phyloP scores from a whole-genome alignment of 345 rosid species.

The Kandelia obovata region DNA sequence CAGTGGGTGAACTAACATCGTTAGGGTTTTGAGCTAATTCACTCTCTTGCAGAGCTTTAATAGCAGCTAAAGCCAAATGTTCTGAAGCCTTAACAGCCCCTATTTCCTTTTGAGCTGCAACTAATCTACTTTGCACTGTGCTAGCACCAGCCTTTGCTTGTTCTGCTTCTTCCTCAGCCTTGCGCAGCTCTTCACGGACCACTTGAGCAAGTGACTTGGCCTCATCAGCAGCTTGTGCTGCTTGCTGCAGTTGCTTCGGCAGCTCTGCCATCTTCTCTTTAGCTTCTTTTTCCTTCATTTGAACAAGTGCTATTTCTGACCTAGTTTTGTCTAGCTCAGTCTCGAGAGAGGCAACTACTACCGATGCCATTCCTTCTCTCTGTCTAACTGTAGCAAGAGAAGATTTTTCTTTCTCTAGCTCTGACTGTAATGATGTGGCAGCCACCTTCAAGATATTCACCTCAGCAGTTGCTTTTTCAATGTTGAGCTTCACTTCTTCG shows the following conservation, averaged over 20 bases:
- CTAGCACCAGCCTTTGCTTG: slow-evolving; percentile 77
- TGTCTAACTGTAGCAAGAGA: slow-evolving; percentile 56
- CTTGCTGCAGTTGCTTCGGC: slow-evolving; percentile 72
- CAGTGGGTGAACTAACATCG: slow-evolving; percentile 42
- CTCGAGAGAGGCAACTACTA: slow-evolving; percentile 70
- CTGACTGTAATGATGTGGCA: slow-evolving; percentile 54
- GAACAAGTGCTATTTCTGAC: slow-evolving; percentile 51
- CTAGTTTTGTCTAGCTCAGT: slow-evolving; percentile 65
- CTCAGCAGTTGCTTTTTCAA: slow-evolving; percentile 73
- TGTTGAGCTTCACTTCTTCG: slow-evolving; percentile 68
- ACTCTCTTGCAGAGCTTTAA: slow-evolving; percentile 83
- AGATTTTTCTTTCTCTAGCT: slow-evolving; percentile 63
- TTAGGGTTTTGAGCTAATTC: slow-evolving; percentile 44
- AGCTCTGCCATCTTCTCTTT: slow-evolving; percentile 56
- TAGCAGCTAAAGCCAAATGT: slow-evolving; percentile 72
- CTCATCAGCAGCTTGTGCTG: slow-evolving; percentile 73
- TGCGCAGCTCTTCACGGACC: slow-evolving; percentile 70
- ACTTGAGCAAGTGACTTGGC: slow-evolving; percentile 59
- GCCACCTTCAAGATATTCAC: slow-evolving; percentile 68
- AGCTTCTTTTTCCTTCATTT: slow-evolving; percentile 63
- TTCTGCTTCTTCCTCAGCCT: slow-evolving; percentile 77
- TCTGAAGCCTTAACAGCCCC: slow-evolving; percentile 87
- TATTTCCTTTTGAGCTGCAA: slow-evolving; percentile 76
- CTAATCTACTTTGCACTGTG: slow-evolving; percentile 61
- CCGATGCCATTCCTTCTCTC: slow-evolving; percentile 84